Conservation (phyloP, 2,329 filamentous ascomycete genomes). For the Akanthomyces muscarius region DNA sequence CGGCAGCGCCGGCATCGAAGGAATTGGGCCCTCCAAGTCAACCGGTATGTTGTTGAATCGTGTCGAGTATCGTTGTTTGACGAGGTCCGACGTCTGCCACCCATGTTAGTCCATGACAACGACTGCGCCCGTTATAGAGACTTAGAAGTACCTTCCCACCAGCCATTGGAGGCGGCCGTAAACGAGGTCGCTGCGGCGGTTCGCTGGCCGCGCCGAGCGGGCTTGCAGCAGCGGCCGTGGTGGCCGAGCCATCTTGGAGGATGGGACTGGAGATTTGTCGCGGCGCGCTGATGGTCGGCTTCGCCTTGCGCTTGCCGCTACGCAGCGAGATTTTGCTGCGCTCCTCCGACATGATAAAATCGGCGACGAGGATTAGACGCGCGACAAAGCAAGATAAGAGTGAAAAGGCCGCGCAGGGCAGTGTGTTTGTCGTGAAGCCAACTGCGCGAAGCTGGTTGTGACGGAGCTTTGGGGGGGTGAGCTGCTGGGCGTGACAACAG, state of each 20-base stretch:
- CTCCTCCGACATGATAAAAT: conserved; percentile 55
- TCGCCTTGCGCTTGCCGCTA: conserved; percentile 57
- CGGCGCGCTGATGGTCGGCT: conserved; percentile 60
- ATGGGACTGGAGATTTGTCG: conserved; percentile 61
- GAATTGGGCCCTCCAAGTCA: conserved; percentile 64
- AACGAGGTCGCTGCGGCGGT: conserved; percentile 36
- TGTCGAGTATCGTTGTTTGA: conserved; percentile 92
- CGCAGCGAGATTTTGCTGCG: conserved; percentile 60
- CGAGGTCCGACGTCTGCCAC: conserved; percentile 67
- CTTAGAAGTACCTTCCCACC: conserved; percentile 50
- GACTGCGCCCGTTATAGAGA: not conserved
- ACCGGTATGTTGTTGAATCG: conserved; percentile 76
- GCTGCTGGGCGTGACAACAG: too few relatives aligned
- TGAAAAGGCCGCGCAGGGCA: not conserved
- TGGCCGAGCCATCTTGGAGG: conserved; percentile 41
- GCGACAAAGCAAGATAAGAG: not conserved
- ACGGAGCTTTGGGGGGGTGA: not conserved
- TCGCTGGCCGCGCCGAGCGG: conserved; percentile 21
- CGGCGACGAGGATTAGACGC: not conserved
- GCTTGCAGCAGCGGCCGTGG: conserved; percentile 25
- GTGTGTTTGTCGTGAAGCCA: conserved; percentile 5
- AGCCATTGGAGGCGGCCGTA: conserved; percentile 46
- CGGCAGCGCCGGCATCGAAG: conserved; percentile 68
- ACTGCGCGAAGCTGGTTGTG: not conserved
- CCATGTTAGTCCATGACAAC: conserved; percentile 15